A percentile compares a stretch with the other conserved stretches of the same genome.
Conservation (phyloP, 495 filamentous ascomycete species). For the Neurospora terricola region DNA sequence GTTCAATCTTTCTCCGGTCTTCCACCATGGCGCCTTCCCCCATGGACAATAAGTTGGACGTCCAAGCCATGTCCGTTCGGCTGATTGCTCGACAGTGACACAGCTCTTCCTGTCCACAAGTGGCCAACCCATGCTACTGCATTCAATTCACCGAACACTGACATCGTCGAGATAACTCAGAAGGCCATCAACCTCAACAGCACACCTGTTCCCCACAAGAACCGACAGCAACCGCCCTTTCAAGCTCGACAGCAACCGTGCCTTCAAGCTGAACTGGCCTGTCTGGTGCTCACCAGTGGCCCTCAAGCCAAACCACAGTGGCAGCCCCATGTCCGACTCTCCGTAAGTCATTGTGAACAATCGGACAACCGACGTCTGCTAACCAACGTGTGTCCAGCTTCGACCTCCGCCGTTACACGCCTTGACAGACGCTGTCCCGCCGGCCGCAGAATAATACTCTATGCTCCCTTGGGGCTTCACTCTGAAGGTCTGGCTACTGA, state of each 20-base stretch:
- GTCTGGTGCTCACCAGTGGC: neutral
- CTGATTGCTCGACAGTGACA: neutral
- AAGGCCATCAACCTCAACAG: neutral
- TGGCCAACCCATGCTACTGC: neutral
- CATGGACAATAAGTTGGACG: neutral
- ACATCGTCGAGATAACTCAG: neutral
- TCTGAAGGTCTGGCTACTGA: slow-evolving; percentile 51
- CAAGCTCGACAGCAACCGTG: neutral
- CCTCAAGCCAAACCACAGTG: no score
- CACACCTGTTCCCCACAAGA: neutral
- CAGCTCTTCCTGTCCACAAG: neutral
- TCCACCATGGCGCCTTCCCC: neutral
- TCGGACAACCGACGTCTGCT: neutral
- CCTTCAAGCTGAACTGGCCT: neutral
- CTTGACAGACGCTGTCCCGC: neutral
- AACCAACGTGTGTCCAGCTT: neutral
- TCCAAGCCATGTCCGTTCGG: neutral
- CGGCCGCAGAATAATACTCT: slow-evolving; percentile 32
- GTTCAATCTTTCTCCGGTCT: neutral
- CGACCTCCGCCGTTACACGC: neutral
- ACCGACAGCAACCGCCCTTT: neutral
- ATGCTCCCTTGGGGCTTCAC: slow-evolving; percentile 55
- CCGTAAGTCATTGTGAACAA: neutral
- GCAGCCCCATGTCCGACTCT: neutral
- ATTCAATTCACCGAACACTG: neutral